These are phyloP conservation scores for Lentinula detonsa DNA, from an alignment of 768 basidiomycete genomes.

Conservation along the genomic window DNA sequence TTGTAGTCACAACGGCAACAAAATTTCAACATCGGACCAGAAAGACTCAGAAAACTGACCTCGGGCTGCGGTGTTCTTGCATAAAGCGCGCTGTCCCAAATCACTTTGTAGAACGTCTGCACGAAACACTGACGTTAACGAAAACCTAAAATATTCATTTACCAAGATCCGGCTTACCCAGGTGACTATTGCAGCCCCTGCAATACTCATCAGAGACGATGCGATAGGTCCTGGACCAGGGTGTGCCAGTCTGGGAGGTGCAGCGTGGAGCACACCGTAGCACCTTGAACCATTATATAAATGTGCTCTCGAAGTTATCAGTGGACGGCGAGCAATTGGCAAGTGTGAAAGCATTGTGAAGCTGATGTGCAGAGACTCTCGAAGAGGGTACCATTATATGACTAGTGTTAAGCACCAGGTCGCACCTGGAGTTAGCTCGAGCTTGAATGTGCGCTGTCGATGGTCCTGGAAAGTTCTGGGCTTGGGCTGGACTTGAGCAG, in stretches of 20 bases:
- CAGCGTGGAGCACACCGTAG: neutral
- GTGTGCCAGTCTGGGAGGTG: neutral
- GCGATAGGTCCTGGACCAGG: neutral
- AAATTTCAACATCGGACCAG: neutral
- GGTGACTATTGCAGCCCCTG: constrained; percentile 1
- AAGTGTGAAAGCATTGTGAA: neutral
- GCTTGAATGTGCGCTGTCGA: neutral
- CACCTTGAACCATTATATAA: neutral
- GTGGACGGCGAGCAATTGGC: neutral
- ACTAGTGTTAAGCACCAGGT: neutral
- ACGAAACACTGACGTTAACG: neutral
- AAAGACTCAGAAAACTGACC: neutral
- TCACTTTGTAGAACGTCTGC: neutral
- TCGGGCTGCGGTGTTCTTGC: neutral
- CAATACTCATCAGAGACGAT: neutral
- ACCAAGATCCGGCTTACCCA: neutral
- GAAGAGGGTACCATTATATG: neutral
- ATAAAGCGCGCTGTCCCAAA: neutral
- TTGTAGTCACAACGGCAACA: too few relatives aligned
- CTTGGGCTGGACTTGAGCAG: too few relatives aligned
- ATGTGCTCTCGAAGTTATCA: neutral
- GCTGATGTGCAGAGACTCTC: neutral
- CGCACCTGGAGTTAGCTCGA: neutral
- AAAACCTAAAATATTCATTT: neutral
- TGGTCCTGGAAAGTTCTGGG: neutral